Evolutionary conservation across 352 stramenopile species (phyloP).

Genomic region (Discostella stelligera): DNA sequence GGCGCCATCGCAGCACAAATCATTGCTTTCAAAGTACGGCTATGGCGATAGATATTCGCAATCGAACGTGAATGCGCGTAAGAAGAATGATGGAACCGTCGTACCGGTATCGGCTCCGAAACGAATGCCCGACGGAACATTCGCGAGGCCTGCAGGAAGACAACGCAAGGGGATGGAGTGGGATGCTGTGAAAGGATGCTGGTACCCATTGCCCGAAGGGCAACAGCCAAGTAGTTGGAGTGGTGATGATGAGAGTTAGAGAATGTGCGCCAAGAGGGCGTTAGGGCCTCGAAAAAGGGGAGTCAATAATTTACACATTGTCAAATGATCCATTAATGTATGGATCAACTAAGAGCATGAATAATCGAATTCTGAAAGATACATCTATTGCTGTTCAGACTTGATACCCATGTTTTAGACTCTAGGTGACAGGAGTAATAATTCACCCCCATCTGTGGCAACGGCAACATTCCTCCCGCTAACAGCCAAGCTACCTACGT

Average conservation of each 20-base stretch:
- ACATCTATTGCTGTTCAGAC: no score
- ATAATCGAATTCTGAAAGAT: not conserved
- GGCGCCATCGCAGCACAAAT: not conserved
- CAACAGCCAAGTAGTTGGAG: not conserved
- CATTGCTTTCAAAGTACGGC: slow-evolving; percentile 17
- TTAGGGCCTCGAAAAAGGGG: not conserved
- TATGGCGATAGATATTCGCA: slow-evolving; percentile 62
- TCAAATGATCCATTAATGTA: not conserved
- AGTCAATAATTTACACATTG: not conserved
- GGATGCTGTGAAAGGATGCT: slow-evolving; percentile 67
- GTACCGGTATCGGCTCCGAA: slow-evolving; percentile 61
- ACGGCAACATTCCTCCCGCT: slow-evolving; percentile 45
- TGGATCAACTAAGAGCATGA: not conserved
- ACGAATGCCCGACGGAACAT: slow-evolving; percentile 59
- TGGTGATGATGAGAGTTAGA: not conserved
- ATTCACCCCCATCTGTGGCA: slow-evolving; percentile 55
- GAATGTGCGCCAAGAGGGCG: not conserved
- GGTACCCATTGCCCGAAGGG: slow-evolving; percentile 40
- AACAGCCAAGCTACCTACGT: slow-evolving; percentile 55
- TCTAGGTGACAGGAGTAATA: slow-evolving; percentile 50
- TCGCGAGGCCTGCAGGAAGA: slow-evolving; percentile 58
- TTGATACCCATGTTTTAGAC: no score
- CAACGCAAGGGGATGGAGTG: slow-evolving; percentile 71
- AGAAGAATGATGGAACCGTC: slow-evolving; percentile 60
- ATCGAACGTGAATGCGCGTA: slow-evolving; percentile 49